phyloP scores from a whole-genome alignment of 176 grass and related monocot genomes.

The maize (Zea mays) region Zm-B73-REFERENCE-NAM-5.0 NC_050097.1:215818501-215819000 shows the following conservation, averaged over 20 bases:
- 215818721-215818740: conserved; percentile 72
- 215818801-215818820: conserved; percentile 20
- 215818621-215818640: conserved; percentile 32
- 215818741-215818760: background rate
- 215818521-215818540: conserved; percentile 52
- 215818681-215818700: background rate
- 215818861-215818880: conserved; percentile 73
- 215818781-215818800: conserved; percentile 41
- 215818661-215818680: conserved; percentile 33
- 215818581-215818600: conserved; percentile 12
- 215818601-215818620: background rate
- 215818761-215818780: conserved; percentile 24
- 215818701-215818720: conserved; percentile 30
- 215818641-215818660: conserved; percentile 57
- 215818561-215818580: conserved; percentile 41
- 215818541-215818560: conserved; percentile 38
- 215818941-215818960: conserved; percentile 94
- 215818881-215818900: conserved; percentile 95
- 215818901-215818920: conserved; percentile 87
- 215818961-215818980: conserved; percentile 91
- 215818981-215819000: conserved; percentile 88
- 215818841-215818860: conserved; percentile 64
- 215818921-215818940: conserved; percentile 96
- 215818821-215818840: conserved; percentile 38
- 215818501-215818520: conserved; percentile 68